Evolutionary conservation across 2,329 filamentous ascomycete genomes (phyloP).

Genomic region (Ophiostoma pallidulum): DNA sequence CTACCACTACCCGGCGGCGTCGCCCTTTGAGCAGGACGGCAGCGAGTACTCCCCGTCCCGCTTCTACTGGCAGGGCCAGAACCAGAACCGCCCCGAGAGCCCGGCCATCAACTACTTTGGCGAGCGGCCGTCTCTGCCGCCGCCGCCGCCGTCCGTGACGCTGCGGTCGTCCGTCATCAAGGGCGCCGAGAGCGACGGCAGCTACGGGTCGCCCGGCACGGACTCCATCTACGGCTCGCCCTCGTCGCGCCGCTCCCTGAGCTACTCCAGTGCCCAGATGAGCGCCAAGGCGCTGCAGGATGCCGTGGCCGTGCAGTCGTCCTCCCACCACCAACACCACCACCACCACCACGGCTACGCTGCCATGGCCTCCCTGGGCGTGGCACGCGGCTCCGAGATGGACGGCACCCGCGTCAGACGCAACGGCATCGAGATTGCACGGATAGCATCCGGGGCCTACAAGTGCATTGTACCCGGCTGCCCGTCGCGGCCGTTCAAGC

Average conservation of each 20-base stretch:
- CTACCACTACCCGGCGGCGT: slow-evolving; percentile 7
- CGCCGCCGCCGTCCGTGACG: slow-evolving; percentile 13
- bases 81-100: slow-evolving; percentile 12
- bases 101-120: slow-evolving; percentile 22
- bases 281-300: slow-evolving; percentile 9
- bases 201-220: slow-evolving; percentile 4
- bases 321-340: slow-evolving; percentile 1
- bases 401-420: slow-evolving; percentile 13
- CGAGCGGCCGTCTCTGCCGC: slow-evolving; percentile 14
- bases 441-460: slow-evolving; percentile 22
- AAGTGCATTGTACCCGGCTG: slow-evolving; percentile 39
- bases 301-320: slow-evolving; percentile 2
- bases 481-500: slow-evolving; percentile 36
- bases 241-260: slow-evolving; percentile 2
- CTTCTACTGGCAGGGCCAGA: slow-evolving; percentile 15
- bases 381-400: too few relatives aligned
- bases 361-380: not conserved
- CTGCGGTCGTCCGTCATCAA: slow-evolving; percentile 15
- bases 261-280: slow-evolving; percentile 11
- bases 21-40: slow-evolving; percentile 5
- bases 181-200: not conserved
- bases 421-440: slow-evolving; percentile 18
- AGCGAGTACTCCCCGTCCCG: slow-evolving; percentile 14
- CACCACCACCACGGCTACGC: not conserved
- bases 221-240: not conserved